Conservation (phyloP, 2,329 filamentous ascomycete genomes). For the Ceratocystis papillata region DNA sequence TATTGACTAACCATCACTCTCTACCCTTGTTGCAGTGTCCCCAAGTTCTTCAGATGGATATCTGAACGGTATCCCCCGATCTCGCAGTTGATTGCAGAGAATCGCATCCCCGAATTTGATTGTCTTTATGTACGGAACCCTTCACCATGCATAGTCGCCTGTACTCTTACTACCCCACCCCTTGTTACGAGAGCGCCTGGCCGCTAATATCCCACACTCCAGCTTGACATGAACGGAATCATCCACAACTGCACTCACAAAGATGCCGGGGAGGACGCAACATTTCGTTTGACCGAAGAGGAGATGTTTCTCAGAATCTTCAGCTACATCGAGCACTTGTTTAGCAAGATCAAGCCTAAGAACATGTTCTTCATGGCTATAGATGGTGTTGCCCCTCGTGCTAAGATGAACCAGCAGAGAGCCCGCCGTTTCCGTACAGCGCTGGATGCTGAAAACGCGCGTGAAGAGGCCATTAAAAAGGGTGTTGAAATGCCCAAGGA, state of each 20-base stretch:
- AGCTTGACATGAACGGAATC: slow-evolving; percentile 97
- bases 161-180: background rate
- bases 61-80: slow-evolving; percentile 98
- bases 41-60: slow-evolving; percentile 98
- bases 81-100: slow-evolving; percentile 96
- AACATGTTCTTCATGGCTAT: slow-evolving; percentile 99
- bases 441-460: slow-evolving; percentile 75
- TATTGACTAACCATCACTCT: background rate
- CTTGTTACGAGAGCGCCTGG: background rate
- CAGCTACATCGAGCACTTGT: slow-evolving; percentile 98
- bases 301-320: slow-evolving; percentile 99
- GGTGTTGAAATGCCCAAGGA: slow-evolving; percentile 91
- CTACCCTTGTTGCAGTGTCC: slow-evolving; percentile 40
- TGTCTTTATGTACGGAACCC: slow-evolving; percentile 63
- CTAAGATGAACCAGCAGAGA: slow-evolving; percentile 99
- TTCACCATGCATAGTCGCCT: slow-evolving; percentile 24
- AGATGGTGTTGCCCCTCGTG: slow-evolving; percentile 90
- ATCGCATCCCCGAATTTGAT: slow-evolving; percentile 97
- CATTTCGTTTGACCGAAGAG: slow-evolving; percentile 88
- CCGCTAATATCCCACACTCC: slow-evolving; percentile 26
- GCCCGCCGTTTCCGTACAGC: slow-evolving; percentile 90
- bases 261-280: slow-evolving; percentile 73
- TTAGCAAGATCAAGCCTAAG: slow-evolving; percentile 97
- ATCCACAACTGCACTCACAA: slow-evolving; percentile 99
- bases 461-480: slow-evolving; percentile 82